Percentiles rank a stretch among this genome's conserved stretches.
Evolutionary conservation across 495 filamentous ascomycete species (phyloP).

Genomic region (Aspergillus nanangensis): DNA sequence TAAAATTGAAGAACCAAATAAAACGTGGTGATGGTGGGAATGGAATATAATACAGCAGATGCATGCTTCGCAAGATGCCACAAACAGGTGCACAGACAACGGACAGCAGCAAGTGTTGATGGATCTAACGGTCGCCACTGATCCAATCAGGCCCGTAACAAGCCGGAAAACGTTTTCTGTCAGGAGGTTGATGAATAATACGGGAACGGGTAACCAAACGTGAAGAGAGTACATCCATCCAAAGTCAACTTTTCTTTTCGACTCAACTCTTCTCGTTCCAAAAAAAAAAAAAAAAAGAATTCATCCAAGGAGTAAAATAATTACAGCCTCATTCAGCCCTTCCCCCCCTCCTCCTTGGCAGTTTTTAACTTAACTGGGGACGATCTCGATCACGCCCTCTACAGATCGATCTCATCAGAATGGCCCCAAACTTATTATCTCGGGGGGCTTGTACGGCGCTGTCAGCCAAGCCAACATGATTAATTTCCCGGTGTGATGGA

Average conservation of each 20-base stretch:
- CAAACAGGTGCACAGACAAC: constrained; percentile 13
- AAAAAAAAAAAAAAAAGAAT: no score
- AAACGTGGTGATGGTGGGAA: no score
- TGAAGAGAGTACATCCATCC: not conserved
- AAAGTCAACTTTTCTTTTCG: not conserved
- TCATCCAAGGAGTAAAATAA: no score
- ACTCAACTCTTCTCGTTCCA: not conserved
- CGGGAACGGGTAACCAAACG: not conserved
- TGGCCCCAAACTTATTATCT: no score
- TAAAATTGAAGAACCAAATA: no score
- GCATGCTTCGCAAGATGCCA: constrained; percentile 1
- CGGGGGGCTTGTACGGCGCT: no score
- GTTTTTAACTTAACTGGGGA: no score
- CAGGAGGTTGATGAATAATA: constrained; percentile 12
- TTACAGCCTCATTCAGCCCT: no score
- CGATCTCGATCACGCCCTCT: no score
- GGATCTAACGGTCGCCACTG: constrained; percentile 21
- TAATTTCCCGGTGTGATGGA: not conserved
- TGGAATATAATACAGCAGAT: not conserved
- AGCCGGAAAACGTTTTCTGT: constrained; percentile 15
- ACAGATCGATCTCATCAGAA: no score
- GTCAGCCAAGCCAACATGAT: not conserved
- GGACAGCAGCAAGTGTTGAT: constrained; percentile 12
- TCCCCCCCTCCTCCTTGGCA: no score
- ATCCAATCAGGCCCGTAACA: constrained; percentile 16